Conservation (phyloP, 805 yeast species). For the Cyberlindnera suaveolens region DNA sequence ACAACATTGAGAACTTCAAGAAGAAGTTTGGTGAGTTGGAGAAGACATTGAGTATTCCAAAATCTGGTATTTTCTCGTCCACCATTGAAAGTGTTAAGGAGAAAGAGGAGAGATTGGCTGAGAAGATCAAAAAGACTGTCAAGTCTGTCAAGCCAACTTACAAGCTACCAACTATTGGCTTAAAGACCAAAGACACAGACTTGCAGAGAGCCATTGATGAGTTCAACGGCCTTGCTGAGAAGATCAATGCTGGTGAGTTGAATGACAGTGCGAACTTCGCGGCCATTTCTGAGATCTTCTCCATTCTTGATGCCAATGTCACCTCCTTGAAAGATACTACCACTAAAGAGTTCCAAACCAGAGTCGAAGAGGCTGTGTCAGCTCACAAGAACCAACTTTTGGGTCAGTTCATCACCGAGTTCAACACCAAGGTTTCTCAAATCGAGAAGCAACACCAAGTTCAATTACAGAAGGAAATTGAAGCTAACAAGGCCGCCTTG, state of each 20-base stretch:
- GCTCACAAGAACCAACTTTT: conserved; percentile 50
- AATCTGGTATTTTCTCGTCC: conserved; percentile 31
- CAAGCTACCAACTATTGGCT: conserved; percentile 23
- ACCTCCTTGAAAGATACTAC: conserved; percentile 8
- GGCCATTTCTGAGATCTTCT: conserved; percentile 11
- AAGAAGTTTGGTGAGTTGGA: conserved; percentile 33
- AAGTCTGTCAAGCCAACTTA: conserved; percentile 6
- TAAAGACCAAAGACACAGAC: conserved; percentile 25
- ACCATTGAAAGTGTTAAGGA: conserved; percentile 25
- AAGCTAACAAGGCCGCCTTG: conserved; percentile 58
- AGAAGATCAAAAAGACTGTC: conserved; percentile 9
- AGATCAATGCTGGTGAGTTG: conserved; percentile 20
- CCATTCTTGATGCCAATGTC: conserved; percentile 18
- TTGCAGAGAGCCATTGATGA: conserved; percentile 20
- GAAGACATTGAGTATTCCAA: conserved; percentile 33
- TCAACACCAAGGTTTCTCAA: conserved; percentile 52
- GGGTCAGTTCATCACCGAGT: conserved; percentile 52
- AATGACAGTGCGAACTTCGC: conserved; percentile 10
- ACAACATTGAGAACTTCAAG: conserved; percentile 30
- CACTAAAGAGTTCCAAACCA: conserved; percentile 6
- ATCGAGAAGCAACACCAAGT: conserved; percentile 54
- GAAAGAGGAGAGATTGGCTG: conserved; percentile 6
- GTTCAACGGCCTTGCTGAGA: conserved; percentile 18
- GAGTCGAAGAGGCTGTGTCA: conserved; percentile 20
- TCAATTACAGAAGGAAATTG: conserved; percentile 57